Evolutionary conservation across 139 green algal species (phyloP).

Genomic region (Monoraphidium neglectum): DNA sequence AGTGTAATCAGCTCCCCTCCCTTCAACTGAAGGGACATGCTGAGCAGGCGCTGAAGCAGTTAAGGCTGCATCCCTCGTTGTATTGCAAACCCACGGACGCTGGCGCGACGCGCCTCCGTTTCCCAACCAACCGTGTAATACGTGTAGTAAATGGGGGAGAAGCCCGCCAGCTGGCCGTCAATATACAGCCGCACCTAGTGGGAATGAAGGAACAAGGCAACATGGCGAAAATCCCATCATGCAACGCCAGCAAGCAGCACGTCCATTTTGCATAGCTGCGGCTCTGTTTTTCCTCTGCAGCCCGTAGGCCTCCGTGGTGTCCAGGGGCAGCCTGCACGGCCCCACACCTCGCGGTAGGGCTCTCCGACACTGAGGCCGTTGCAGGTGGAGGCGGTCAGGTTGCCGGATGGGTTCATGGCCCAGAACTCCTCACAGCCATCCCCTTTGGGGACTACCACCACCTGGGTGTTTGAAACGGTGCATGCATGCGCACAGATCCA

Average conservation of each 20-base stretch:
- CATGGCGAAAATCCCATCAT: neutral
- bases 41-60: too few species aligned
- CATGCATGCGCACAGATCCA: too few species aligned
- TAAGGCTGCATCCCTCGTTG: too few species aligned
- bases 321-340: neutral
- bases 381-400: conserved; percentile 9
- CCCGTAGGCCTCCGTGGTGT: too few species aligned
- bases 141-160: conserved; percentile 29
- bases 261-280: too few species aligned
- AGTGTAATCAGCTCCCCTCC: too few species aligned
- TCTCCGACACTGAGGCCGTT: conserved; percentile 17
- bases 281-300: too few species aligned
- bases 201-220: neutral
- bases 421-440: conserved; percentile 25
- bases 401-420: conserved; percentile 31
- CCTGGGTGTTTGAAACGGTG: too few species aligned
- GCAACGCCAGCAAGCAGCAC: neutral
- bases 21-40: too few species aligned
- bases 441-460: conserved; percentile 12
- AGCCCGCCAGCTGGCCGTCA: conserved; percentile 17
- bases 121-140: conserved; percentile 34
- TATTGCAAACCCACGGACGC: too few species aligned
- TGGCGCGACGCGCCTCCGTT: too few species aligned
- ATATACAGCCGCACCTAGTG: conserved; percentile 20
- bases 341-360: conserved; percentile 24